Base-by-base conservation (phyloP, 495 filamentous ascomycete species). In the Neurospora discreta region DNA sequence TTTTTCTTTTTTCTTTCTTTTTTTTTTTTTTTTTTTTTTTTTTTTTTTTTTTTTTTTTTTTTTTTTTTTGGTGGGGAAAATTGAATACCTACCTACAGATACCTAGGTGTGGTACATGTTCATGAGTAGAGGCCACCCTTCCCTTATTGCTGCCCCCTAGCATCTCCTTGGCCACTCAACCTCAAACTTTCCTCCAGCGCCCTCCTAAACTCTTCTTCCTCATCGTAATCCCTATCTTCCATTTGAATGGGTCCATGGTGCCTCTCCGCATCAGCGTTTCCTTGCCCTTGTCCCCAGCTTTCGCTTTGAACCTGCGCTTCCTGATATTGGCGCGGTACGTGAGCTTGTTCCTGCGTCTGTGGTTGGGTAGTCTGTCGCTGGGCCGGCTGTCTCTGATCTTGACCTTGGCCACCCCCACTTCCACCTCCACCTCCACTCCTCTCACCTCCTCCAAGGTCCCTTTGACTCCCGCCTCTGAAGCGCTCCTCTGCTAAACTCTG, bases 401-500 rank as follows among this genome's bases (percentile, higher is more conserved):
- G 46, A 13, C 10, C 23, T 11, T 60, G 52, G 38, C 38, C 38
- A 39, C 39, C 39, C 39, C 5, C 23, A 75, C 73, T 71, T 69
- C 20, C 33, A 36, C 33, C 33, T 69, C 20, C 65, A 69, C 33
- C 74, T 75, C 23, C 46, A 69, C 68, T 72, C 39, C 73, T 44
- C 5, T 42, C 67, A 16, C 43, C 71, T 7, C n/a, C 69, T 8
- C 15, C 26, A 11, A 69, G 73, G 9, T 26, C 72, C 70, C 60
- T 78, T 76, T 9, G 74, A 70, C 69, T 75, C 70, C 18, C 71
- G 75, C 73, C 74, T 77, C 43, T 81, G 77, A 76, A 85, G 74
- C 87, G 83, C 70, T 88, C 87, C 81, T 93, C 91, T 0, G 86
- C 85, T 26, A 93, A 75, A 80, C 91, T 93, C 80, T 93, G 90